These are phyloP conservation scores for Barnettozyma populi DNA, from an alignment of 805 yeast genomes.

Conservation along the genomic window DNA sequence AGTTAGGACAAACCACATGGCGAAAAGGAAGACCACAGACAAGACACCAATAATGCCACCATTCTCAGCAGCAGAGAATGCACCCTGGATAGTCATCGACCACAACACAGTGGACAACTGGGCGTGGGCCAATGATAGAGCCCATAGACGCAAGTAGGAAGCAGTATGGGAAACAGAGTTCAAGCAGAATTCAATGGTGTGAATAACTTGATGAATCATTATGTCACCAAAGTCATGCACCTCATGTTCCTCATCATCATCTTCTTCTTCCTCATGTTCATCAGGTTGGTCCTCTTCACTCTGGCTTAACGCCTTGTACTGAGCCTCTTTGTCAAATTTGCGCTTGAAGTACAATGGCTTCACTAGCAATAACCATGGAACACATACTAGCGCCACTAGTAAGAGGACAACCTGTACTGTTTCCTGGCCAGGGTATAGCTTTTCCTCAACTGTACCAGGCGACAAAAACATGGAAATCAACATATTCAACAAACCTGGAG, in stretches of 20 bases:
- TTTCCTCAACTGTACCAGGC: conserved; percentile 85
- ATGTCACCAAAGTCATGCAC: conserved; percentile 58
- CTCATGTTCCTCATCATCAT: conserved; percentile 32
- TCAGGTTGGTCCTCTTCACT: conserved; percentile 33
- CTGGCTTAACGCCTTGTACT: conserved; percentile 21
- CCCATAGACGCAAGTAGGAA: conserved; percentile 95
- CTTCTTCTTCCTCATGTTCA: conserved; percentile 42
- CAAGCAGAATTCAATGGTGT: conserved; percentile 95
- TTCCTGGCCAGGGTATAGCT: conserved; percentile 75
- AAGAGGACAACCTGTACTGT: conserved; percentile 67
- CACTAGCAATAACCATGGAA: conserved; percentile 85
- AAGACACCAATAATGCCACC: conserved; percentile 57
- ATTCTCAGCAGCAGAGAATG: conserved; percentile 47
- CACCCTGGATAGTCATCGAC: conserved; percentile 80
- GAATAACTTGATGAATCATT: conserved; percentile 96
- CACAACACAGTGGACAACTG: conserved; percentile 87
- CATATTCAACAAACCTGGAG: conserved; percentile 94
- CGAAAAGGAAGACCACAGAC: conserved; percentile 74
- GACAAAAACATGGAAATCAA: conserved; percentile 91
- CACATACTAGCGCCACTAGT: conserved; percentile 74
- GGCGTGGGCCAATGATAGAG: conserved; percentile 94
- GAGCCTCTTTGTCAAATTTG: conserved; percentile 32
- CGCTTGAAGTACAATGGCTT: conserved; percentile 75
- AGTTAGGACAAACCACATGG: conserved; percentile 91
- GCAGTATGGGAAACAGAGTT: conserved; percentile 98